Percentiles rank a stretch among this genome's conserved stretches.
Conservation (phyloP, 306 rosid species). For the Cyclanthera cordifolia region DNA sequence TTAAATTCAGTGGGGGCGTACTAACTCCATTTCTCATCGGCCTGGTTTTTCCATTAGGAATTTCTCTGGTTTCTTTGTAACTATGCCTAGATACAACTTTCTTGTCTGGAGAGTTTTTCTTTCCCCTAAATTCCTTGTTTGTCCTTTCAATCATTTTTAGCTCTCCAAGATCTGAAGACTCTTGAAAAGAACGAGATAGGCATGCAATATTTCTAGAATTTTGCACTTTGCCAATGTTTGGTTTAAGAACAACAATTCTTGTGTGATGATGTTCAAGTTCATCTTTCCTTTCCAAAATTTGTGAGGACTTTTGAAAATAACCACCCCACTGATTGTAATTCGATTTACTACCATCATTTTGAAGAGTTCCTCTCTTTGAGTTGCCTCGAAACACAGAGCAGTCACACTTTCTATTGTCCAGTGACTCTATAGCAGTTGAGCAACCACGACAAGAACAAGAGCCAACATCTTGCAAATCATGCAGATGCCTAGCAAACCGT, state of each 20-base stretch:
- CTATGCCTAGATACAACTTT: constrained; percentile 36
- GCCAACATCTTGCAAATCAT: constrained; percentile 46
- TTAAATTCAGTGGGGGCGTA: constrained; percentile 24
- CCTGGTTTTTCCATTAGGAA: constrained; percentile 58
- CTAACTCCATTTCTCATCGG: constrained; percentile 47
- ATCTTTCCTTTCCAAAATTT: constrained; percentile 30
- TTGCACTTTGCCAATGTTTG: constrained; percentile 64
- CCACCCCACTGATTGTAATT: constrained; percentile 37
- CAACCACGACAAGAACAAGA: constrained; percentile 34
- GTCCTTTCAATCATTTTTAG: constrained; percentile 27
- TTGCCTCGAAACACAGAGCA: constrained; percentile 27
- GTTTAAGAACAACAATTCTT: constrained; percentile 80
- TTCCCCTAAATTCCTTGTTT: constrained; percentile 28
- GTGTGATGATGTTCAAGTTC: constrained; percentile 44
- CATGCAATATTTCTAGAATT: constrained; percentile 29
- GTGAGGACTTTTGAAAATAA: constrained; percentile 38
- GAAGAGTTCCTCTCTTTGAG: constrained; percentile 31
- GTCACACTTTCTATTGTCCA: constrained; percentile 30
- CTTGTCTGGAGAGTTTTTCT: background rate
- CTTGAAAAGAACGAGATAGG: constrained; percentile 53
- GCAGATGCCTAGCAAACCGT: constrained; percentile 67
- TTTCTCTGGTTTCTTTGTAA: constrained; percentile 59
- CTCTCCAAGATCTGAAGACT: constrained; percentile 31
- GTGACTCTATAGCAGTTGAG: constrained; percentile 24
- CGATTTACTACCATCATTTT: constrained; percentile 24